Evolutionary conservation across 805 yeast species (phyloP), one percentile per base, ranked within the genome.

Genomic region (Saccharomycopsis sp.): DNA sequence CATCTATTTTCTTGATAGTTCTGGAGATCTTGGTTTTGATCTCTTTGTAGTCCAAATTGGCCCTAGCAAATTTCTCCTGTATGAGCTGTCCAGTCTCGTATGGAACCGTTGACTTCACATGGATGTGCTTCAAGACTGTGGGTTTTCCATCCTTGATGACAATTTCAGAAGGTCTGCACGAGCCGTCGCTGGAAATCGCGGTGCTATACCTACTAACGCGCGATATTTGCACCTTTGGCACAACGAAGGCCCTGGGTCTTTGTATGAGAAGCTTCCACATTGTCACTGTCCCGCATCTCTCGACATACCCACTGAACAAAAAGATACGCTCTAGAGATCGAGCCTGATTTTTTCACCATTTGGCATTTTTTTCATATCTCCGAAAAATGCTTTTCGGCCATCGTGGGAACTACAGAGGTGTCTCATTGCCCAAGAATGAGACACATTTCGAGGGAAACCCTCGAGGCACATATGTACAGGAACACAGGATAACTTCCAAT

Each of bases 41-140:
- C 54, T 73, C 71, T 67, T 84, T 85, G 71, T 78, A 78, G 62
- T 82, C 81, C 46, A 87, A 67, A 60, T 81, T 79, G 21, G 84
- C 83, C 21, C 77, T 68, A 0, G 82, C 82, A 61, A 87, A 74
- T 51, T 74, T 69, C 53, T 78, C 77, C 65, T 87, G 92, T 46
- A 85, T 76, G 34, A 67, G 64, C 54, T 79, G 75, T 2, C 90
- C 92, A 50, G 73, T 69, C 14, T 65, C 63, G 63, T 80, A 81
- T 0, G 76, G 73, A 3, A 52, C 47, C 15, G 46, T 50, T 7
- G 34, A 2, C n/a, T 41, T 50, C 44, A 61, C 59, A 50, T 61
- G 63, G 8, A 61, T 34, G 44, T 61, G 63, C 2, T 23, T 51
- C 7, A 51, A 24, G 5, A 23, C 20, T 12, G 24, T 18, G 18